phyloP scores from a whole-genome alignment of 2,329 filamentous ascomycete genomes.

The Colletotrichum theobromicola region DNA sequence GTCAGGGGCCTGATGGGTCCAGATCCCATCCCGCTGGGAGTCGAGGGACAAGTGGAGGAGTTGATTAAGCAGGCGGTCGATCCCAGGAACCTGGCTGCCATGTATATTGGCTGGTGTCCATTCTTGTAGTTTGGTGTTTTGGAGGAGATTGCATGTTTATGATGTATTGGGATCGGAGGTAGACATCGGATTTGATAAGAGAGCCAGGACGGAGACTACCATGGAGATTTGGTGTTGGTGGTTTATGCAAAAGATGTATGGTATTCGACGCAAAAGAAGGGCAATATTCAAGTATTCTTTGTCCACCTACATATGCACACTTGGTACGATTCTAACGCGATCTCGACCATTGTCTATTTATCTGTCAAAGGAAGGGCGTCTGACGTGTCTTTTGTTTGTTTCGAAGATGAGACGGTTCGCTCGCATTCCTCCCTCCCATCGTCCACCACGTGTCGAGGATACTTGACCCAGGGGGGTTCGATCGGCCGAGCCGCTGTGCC shows the following conservation, averaged over 20 bases:
- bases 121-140: constrained; percentile 50
- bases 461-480: background rate
- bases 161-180: background rate
- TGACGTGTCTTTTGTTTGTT: background rate
- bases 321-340: background rate
- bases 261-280: background rate
- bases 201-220: background rate
- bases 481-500: too few species aligned
- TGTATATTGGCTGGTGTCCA: constrained; percentile 95
- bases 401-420: background rate
- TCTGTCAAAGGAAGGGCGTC: background rate
- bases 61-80: constrained; percentile 87
- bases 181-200: background rate
- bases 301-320: background rate
- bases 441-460: background rate
- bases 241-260: background rate
- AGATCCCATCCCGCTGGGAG: constrained; percentile 90
- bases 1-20: constrained; percentile 82
- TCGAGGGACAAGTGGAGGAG: constrained; percentile 97
- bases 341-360: background rate
- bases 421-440: background rate
- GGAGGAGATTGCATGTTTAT: background rate
- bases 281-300: background rate
- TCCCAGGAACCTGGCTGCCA: constrained; percentile 78
- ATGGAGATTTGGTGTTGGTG: background rate